Conservation (phyloP, 2,329 filamentous ascomycete genomes). For the Nemania sp. region DNA sequence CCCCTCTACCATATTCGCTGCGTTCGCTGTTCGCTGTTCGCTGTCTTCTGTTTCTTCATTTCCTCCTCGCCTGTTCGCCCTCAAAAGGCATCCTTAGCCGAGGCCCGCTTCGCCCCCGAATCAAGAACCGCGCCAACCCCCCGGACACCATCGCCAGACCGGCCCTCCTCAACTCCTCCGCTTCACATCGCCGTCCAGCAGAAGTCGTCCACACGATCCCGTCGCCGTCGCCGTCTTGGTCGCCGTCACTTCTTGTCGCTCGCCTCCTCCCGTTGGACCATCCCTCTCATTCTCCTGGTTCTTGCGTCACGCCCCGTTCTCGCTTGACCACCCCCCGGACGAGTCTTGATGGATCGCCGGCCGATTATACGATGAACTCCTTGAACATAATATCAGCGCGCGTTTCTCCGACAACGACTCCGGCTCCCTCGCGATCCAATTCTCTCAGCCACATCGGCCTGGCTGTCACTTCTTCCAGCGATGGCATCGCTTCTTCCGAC, state of each 20-base stretch:
- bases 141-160: not conserved
- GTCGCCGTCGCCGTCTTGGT: not conserved
- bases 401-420: constrained; percentile 67
- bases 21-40: not conserved
- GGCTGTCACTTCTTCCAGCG: constrained; percentile 48
- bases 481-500: constrained; percentile 39
- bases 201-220: not conserved
- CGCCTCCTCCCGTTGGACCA: not conserved
- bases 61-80: not conserved
- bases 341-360: constrained; percentile 57
- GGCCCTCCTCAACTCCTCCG: not conserved
- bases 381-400: constrained; percentile 90
- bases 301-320: constrained; percentile 21
- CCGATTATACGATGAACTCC: constrained; percentile 83
- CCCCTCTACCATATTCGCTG: no score
- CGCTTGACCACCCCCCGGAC: constrained; percentile 29
- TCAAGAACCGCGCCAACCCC: not conserved
- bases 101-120: not conserved
- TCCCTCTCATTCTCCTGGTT: not conserved
- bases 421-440: constrained; percentile 62
- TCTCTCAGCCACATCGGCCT: constrained; percentile 60
- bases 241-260: not conserved
- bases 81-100: not conserved
- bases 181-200: not conserved
- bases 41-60: not conserved